A percentile compares a stretch with the other conserved stretches of the same genome.
Conservation (phyloP, 495 filamentous ascomycete species). For the Chaetomium fimeti region DNA sequence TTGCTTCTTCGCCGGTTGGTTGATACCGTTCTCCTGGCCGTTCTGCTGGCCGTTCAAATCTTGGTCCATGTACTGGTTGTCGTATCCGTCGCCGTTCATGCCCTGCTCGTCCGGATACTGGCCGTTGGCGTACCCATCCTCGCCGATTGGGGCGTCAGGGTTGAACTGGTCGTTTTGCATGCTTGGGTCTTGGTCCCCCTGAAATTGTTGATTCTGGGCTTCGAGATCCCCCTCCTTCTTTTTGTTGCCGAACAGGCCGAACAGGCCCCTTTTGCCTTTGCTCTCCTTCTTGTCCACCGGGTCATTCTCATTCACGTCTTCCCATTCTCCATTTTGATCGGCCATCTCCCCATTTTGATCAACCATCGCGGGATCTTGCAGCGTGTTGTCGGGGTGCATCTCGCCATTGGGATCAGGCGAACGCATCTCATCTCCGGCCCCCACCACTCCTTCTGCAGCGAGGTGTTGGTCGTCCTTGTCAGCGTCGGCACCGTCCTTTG, state of each 20-base stretch:
- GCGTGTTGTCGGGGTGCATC: background rate
- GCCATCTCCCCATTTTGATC: background rate
- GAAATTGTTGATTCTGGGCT: background rate
- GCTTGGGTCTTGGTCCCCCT: background rate
- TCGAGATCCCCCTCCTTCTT: conserved; percentile 4
- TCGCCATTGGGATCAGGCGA: background rate
- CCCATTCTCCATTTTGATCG: conserved; percentile 2
- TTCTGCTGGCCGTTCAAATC: background rate
- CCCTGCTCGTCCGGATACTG: background rate
- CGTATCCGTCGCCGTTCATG: background rate
- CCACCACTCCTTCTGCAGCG: background rate
- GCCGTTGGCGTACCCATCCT: background rate
- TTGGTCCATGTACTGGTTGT: background rate
- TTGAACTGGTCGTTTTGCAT: background rate
- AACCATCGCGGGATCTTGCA: background rate
- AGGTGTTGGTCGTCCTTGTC: background rate
- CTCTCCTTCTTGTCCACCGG: background rate
- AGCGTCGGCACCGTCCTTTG: background rate
- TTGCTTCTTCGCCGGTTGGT: background rate
- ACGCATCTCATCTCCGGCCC: background rate
- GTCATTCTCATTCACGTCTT: conserved; percentile 4
- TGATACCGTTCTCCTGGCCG: background rate
- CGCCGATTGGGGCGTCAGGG: background rate
- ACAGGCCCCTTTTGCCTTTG: conserved; percentile 5
- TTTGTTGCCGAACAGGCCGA: conserved; percentile 6